Base-by-base conservation (phyloP, 2,329 filamentous ascomycete genomes). In the Colletotrichum trifolii region DNA sequence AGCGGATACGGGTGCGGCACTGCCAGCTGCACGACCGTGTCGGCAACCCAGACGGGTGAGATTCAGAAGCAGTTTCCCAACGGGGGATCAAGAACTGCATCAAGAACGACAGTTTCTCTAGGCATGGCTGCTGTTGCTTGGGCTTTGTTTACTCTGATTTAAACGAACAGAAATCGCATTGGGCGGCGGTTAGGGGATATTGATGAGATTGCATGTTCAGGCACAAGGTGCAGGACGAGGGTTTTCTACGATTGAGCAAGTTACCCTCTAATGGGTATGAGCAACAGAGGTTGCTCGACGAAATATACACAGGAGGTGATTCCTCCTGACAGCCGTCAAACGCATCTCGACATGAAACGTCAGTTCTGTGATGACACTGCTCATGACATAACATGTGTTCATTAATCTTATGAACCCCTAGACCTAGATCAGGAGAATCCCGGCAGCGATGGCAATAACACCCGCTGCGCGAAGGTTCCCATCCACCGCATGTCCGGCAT, bases 1-100 rank as follows among this genome's bases (percentile, higher is more conserved):
- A 84, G 78, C 46, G 92, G 92, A 2, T 97, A 90, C 75, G 77
- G 77, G 4, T 97, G 93, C 77, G 93, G 91, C 1, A 83, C 83
- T 17, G 86, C 85, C 25, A 93, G 89, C 74, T 96, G 93, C 78
- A 89, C 88, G 36, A 84, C 87, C 6, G 75, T 74, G 43, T 81
- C 79, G 53, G 82, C 78, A 8, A 82, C 81, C 8, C 80, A 82
- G 49, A 89, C 86, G n/a, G 84, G 79, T 7, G 86, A 84, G 35
- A 81, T 89, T 55, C 82, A 83, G 69, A 88, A 88, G 75, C 77
- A 80, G 71, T 71, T 82, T n/a, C 84, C 85, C 0, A 72, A 62
- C 15, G 12, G 25, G 15, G 50, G 52, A 6, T 8, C 52, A 12
- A 62, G 17, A 17, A 12, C 17, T 13, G 33, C 15, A 25, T 8